These are phyloP conservation scores for Encephalitozoon cuniculi DNA, from an alignment of 371 early-diverging fungal genomes.

Conservation along the genomic window DNA sequence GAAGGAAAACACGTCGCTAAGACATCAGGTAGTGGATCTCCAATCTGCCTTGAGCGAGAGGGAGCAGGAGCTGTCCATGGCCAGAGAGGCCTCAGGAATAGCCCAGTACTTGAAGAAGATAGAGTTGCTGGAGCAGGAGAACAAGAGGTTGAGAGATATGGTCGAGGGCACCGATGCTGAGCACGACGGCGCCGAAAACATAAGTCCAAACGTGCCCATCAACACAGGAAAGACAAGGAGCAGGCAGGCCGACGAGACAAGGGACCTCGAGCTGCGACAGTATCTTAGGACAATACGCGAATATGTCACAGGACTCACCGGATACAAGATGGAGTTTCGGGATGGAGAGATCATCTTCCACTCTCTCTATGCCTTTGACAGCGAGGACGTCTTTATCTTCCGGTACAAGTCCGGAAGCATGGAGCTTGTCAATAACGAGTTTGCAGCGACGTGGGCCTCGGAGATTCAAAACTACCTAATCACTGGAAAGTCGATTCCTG, in stretches of 20 bases:
- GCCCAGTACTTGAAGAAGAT: background rate
- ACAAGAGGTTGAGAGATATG: background rate
- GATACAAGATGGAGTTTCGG: conserved; percentile 32
- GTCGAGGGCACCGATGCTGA: background rate
- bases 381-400: conserved; percentile 54
- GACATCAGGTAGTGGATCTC: conserved; percentile 1
- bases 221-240: background rate
- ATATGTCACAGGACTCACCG: conserved; percentile 27
- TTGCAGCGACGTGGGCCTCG: conserved; percentile 34
- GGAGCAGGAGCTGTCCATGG: background rate
- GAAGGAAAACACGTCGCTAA: conserved; percentile 16
- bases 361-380: conserved; percentile 57
- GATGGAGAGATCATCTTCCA: conserved; percentile 1
- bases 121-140: background rate
- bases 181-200: background rate
- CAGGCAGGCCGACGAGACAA: background rate
- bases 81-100: background rate
- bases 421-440: conserved; percentile 45
- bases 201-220: background rate
- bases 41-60: background rate
- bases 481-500: conserved; percentile 49
- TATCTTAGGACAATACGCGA: conserved; percentile 13
- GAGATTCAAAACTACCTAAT: conserved; percentile 52
- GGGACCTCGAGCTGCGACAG: background rate
- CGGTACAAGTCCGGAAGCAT: conserved; percentile 30